Evolutionary conservation across 345 rosid species (phyloP).

Genomic region (Ailanthus altissimus): DNA sequence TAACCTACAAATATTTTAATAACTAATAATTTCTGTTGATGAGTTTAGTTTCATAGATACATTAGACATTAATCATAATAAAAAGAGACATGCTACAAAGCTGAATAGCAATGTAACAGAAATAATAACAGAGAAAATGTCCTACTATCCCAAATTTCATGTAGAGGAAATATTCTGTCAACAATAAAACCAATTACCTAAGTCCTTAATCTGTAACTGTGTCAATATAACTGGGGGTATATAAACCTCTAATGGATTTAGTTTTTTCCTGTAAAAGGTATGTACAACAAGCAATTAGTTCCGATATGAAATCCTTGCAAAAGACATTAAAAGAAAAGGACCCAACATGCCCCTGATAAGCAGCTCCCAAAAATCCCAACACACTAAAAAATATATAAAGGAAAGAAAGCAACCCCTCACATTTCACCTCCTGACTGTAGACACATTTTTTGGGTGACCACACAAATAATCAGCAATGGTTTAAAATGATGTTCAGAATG

Average conservation of each 20-base stretch:
- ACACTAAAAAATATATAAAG: not conserved
- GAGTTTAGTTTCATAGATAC: not conserved
- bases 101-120: not conserved
- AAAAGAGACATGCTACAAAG: not conserved
- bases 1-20: not conserved
- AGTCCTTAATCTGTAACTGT: constrained; percentile 65
- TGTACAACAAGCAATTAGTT: not conserved
- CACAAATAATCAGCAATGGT: not conserved
- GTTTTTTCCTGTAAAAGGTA: constrained; percentile 60
- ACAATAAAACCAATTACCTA: constrained; percentile 43
- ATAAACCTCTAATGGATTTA: constrained; percentile 77
- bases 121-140: not conserved
- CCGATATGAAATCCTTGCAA: not conserved
- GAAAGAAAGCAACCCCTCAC: not conserved
- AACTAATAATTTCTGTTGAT: not conserved
- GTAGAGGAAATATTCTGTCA: not conserved
- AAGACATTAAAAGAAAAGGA: not conserved
- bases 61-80: not conserved
- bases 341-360: not conserved
- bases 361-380: not conserved
- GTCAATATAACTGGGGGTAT: constrained; percentile 82
- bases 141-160: not conserved
- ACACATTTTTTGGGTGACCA: not conserved
- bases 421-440: not conserved
- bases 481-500: not conserved